phyloP scores from a whole-genome alignment of 176 grass and related monocot genomes.

The Eragrostis curvula region DNA sequence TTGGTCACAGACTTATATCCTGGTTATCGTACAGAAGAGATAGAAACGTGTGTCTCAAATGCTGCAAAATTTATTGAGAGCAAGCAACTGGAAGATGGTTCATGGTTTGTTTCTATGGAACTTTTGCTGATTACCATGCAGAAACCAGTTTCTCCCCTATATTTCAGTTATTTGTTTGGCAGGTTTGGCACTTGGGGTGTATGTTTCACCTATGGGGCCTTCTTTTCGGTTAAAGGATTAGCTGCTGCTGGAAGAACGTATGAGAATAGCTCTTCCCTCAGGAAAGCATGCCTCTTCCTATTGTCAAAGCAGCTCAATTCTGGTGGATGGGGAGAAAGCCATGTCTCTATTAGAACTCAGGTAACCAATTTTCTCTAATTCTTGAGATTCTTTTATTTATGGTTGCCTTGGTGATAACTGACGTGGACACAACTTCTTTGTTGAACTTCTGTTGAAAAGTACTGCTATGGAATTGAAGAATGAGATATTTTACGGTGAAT shows the following conservation, averaged over 20 bases:
- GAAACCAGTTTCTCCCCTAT: neutral
- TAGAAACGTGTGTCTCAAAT: constrained; percentile 47
- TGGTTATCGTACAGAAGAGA: constrained; percentile 44
- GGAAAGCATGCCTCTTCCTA: constrained; percentile 59
- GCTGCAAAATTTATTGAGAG: constrained; percentile 49
- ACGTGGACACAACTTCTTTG: no score
- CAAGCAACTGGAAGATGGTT: constrained; percentile 52
- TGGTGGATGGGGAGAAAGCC: constrained; percentile 63
- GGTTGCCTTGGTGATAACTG: no score
- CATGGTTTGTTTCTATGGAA: constrained; percentile 55
- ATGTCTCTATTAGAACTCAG: constrained; percentile 39
- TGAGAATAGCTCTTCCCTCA: constrained; percentile 41
- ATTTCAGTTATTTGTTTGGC: neutral
- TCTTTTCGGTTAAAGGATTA: constrained; percentile 57
- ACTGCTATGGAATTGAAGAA: no score
- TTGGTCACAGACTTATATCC: constrained; percentile 50
- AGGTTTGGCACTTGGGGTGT: constrained; percentile 64
- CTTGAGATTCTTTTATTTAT: neutral
- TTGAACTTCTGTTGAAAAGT: no score
- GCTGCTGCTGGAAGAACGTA: constrained; percentile 51
- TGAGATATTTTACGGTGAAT: no score
- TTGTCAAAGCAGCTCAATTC: constrained; percentile 57
- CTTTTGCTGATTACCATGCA: no score
- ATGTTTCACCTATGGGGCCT: constrained; percentile 64
- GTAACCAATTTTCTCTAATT: neutral